A percentile compares a stretch with the other conserved stretches of the same genome.
Evolutionary conservation across 371 early-diverging fungal species (phyloP).

Genomic region (Capniomyces stellatus): DNA sequence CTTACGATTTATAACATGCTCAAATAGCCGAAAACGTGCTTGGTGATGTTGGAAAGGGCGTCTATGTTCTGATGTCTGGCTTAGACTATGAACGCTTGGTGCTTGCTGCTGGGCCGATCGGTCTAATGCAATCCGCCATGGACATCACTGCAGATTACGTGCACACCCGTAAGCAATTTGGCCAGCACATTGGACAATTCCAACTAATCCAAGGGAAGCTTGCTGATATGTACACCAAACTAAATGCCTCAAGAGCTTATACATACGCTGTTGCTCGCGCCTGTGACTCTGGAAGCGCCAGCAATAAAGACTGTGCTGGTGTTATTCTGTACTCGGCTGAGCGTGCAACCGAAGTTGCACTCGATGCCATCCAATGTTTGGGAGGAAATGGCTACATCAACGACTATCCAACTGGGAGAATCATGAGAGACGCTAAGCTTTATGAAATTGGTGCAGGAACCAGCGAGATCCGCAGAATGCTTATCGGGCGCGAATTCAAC

Average conservation of each 20-base stretch:
- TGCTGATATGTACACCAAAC: slow-evolving; percentile 95
- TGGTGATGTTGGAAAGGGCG: slow-evolving; percentile 71
- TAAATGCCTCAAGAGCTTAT: slow-evolving; percentile 78
- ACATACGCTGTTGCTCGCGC: slow-evolving; percentile 84
- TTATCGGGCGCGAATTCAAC: slow-evolving; percentile 51
- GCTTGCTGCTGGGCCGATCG: slow-evolving; percentile 84
- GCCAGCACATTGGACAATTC: slow-evolving; percentile 70
- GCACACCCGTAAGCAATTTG: slow-evolving; percentile 80
- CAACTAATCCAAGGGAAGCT: slow-evolving; percentile 88
- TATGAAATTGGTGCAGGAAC: slow-evolving; percentile 98
- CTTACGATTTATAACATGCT: too few relatives aligned
- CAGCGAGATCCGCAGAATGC: slow-evolving; percentile 90
- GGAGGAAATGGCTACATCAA: slow-evolving; percentile 94
- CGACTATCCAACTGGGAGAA: slow-evolving; percentile 83
- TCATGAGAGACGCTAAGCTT: slow-evolving; percentile 88
- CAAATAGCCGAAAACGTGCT: slow-evolving; percentile 68
- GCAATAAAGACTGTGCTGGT: slow-evolving; percentile 77
- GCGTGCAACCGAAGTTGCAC: slow-evolving; percentile 83
- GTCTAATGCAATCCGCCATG: slow-evolving; percentile 81
- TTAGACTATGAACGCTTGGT: slow-evolving; percentile 86
- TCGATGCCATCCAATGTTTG: slow-evolving; percentile 90
- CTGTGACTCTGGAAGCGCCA: slow-evolving; percentile 58
- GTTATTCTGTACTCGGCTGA: slow-evolving; percentile 91
- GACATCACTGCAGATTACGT: slow-evolving; percentile 76
- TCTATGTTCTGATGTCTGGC: slow-evolving; percentile 95